These are phyloP conservation scores for Dictyostelium capitatum DNA, from an alignment of 78 protist genomes.

Conservation along the genomic window DNA sequence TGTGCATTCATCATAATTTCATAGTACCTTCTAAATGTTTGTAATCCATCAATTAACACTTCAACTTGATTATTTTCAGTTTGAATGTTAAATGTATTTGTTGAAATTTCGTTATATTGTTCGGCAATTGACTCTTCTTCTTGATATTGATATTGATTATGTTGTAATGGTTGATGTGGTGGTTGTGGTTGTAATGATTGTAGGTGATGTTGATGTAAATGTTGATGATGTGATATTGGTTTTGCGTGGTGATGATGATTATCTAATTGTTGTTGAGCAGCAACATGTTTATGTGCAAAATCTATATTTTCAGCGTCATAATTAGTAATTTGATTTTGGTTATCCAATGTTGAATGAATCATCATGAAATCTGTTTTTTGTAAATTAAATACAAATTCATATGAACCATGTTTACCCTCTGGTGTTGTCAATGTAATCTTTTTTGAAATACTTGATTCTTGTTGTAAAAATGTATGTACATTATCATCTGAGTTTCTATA, in stretches of 20 bases:
- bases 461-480: slow-evolving; percentile 54
- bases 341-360: neutral
- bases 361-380: slow-evolving; percentile 58
- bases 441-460: slow-evolving; percentile 47
- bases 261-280: neutral
- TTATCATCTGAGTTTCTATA: slow-evolving; percentile 54
- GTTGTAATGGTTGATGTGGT: neutral
- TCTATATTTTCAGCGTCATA: slow-evolving; percentile 62
- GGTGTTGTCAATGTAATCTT: slow-evolving; percentile 65
- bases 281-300: neutral
- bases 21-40: slow-evolving; percentile 87
- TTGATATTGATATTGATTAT: slow-evolving; percentile 11
- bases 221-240: neutral
- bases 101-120: slow-evolving; percentile 7
- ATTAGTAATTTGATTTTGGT: slow-evolving; percentile 9
- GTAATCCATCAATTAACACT: slow-evolving; percentile 85
- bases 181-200: neutral
- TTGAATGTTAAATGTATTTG: slow-evolving; percentile 1
- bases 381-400: slow-evolving; percentile 68
- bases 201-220: neutral
- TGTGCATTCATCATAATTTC: slow-evolving; percentile 78
- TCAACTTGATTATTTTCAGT: slow-evolving; percentile 80
- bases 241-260: neutral
- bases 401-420: slow-evolving; percentile 66
- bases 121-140: neutral